Conservation (phyloP, 1,284 basidiomycete species). For the Malassezia restricta region DNA sequence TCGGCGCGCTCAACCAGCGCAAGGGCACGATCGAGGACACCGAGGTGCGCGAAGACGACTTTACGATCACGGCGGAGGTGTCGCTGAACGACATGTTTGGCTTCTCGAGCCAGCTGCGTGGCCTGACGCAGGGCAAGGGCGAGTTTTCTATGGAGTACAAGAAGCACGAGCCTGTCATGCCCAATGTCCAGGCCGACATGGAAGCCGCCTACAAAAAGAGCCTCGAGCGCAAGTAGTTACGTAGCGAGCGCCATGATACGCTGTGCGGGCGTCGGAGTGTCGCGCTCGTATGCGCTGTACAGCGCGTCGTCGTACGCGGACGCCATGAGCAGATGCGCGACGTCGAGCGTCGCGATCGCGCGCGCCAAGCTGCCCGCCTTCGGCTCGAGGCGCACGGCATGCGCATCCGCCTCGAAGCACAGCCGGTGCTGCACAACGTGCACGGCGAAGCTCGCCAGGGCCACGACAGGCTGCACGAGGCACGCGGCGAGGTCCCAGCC, state of each 20-base stretch:
- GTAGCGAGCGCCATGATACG: conserved; percentile 25
- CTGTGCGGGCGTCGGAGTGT: conserved; percentile 34
- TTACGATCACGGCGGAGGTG: conserved; percentile 80
- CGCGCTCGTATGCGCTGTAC: conserved; percentile 37
- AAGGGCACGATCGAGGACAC: conserved; percentile 91
- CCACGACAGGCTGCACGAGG: conserved; percentile 31
- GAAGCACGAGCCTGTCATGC: conserved; percentile 69
- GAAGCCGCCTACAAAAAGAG: conserved; percentile 49
- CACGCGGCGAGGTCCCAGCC: conserved; percentile 41
- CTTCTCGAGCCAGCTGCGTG: conserved; percentile 57
- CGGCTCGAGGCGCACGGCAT: neutral
- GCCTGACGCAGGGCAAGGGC: conserved; percentile 62
- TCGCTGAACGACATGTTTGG: conserved; percentile 98
- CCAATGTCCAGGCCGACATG: conserved; percentile 73
- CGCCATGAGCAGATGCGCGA: neutral
- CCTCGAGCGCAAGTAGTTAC: conserved; percentile 15
- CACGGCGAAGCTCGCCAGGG: conserved; percentile 33
- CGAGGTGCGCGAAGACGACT: conserved; percentile 93
- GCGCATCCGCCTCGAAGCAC: conserved; percentile 36
- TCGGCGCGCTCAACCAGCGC: conserved; percentile 83
- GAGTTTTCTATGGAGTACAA: conserved; percentile 75
- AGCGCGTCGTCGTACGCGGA: conserved; percentile 41
- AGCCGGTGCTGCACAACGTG: conserved; percentile 31
- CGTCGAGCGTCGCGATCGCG: neutral
- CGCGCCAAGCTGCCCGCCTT: neutral